Base-by-base conservation (phyloP, 2,329 filamentous ascomycete genomes). In the Ramularia endophylla region DNA sequence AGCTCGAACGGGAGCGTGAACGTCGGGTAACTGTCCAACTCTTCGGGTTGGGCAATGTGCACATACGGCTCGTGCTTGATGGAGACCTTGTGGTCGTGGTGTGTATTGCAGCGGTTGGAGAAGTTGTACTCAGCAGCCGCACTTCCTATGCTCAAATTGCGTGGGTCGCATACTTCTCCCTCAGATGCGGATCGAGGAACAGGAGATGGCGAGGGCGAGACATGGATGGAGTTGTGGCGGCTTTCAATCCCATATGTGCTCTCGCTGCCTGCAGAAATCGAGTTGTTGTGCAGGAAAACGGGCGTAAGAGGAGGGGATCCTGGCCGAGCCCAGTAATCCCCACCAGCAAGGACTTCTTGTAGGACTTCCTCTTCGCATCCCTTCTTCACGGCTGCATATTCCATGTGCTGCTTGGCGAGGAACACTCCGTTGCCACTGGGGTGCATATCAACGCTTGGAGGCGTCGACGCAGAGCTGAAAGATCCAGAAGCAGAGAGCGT, bases 1-100 rank as follows among this genome's bases (percentile, higher is more conserved):
- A 95, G 75, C 57, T 94, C 88, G 16, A 89, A 90, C 51, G 94
- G 78, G 52, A 87, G 85, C 64, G 94, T 86, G 54, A 94, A 94
- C 7, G 75, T 72, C 18, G 85, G 82, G 48, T 73, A 69, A 52
- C 71, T 68, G 42, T 68, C 64, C 52, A 75, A 69, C 53, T 72
- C 66, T 41, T 58, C 25, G 38, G 61, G 55, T 36, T 58, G 60
- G 30, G 65, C 62, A 53, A 68, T 59, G 56, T 66, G 59, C 31
- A 63, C 58, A 22, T 64, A 35, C 16, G 41, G 45, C 37, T 46
- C 56, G 62, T 62, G 49, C 68, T 67, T 65, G 67, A 78, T 61
- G 50, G 71, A 61, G 55, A 71, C 64, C 45, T 57, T 58, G 51
- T 54, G 52, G 41, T 60, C 57, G 41, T 16, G 82, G 74, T 53